phyloP scores from a whole-genome alignment of 768 basidiomycete species.

The Mycena vitilis region DNA sequence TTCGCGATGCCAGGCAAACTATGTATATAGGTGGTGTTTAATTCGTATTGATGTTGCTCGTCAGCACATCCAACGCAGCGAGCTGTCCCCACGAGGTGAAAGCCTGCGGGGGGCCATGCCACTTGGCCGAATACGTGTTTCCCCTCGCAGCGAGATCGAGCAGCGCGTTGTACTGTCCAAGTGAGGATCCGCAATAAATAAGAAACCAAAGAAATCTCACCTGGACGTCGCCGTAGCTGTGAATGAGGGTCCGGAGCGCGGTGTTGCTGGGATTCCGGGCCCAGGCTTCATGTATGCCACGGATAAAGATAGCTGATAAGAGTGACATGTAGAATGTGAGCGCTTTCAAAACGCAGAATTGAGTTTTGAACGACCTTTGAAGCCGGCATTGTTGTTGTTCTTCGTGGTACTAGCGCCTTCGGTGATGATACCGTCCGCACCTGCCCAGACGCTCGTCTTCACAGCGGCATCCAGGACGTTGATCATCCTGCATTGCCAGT shows the following conservation, averaged over 20 bases:
- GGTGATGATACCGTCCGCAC: conserved; percentile 61
- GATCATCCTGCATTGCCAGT: conserved; percentile 45
- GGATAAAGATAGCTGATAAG: conserved; percentile 55
- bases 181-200: not conserved
- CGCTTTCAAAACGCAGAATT: not conserved
- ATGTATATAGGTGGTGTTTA: conserved; percentile 23
- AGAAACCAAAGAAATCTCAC: not conserved
- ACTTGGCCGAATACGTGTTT: conserved; percentile 56
- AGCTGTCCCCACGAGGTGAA: conserved; percentile 65
- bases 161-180: conserved; percentile 59
- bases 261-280: conserved; percentile 50
- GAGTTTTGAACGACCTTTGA: conserved; percentile 56
- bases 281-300: conserved; percentile 60
- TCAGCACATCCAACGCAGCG: conserved; percentile 58
- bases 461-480: conserved; percentile 53
- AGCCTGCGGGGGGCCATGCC: conserved; percentile 57
- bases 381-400: conserved; percentile 62
- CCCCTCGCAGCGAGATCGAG: conserved; percentile 61
- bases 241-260: conserved; percentile 54
- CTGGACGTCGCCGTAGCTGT: conserved; percentile 58
- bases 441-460: conserved; percentile 60
- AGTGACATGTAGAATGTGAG: no score
- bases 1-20: no score
- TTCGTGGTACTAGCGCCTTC: conserved; percentile 55
- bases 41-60: conserved; percentile 52